Conservation (phyloP, 352 stramenopile species). For the Albugo laibachii region DNA sequence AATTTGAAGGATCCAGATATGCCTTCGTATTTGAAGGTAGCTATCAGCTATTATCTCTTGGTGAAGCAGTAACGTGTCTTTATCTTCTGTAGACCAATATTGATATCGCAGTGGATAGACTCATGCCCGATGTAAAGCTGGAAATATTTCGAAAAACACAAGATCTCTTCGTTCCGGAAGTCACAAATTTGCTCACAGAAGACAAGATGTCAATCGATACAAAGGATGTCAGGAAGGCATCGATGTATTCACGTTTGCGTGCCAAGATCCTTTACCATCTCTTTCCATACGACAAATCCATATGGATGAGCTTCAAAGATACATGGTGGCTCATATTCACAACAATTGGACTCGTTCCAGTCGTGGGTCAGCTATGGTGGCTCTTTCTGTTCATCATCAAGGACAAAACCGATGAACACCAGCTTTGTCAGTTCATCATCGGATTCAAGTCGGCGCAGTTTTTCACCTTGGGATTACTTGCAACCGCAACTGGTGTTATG, state of each 20-base stretch:
- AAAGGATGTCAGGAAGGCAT: neutral
- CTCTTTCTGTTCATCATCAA: constrained; percentile 79
- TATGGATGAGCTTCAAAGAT: constrained; percentile 73
- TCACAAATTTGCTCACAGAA: constrained; percentile 1
- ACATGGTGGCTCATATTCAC: constrained; percentile 65
- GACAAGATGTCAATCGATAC: constrained; percentile 4
- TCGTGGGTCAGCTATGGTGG: constrained; percentile 81
- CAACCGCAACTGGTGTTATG: constrained; percentile 36
- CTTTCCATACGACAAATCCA: constrained; percentile 73
- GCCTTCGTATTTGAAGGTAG: constrained; percentile 54
- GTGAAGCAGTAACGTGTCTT: neutral
- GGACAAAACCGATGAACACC: constrained; percentile 84
- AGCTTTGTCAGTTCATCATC: constrained; percentile 85
- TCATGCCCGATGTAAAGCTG: constrained; percentile 78
- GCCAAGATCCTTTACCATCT: constrained; percentile 75
- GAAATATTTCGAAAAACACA: constrained; percentile 74
- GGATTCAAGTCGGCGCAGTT: constrained; percentile 83
- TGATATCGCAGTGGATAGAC: constrained; percentile 65
- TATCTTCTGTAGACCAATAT: constrained; percentile 35
- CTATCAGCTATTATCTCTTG: neutral
- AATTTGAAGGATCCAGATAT: constrained; percentile 72
- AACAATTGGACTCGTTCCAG: constrained; percentile 56
- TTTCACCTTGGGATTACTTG: constrained; percentile 62
- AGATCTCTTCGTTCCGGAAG: constrained; percentile 37
- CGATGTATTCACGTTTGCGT: constrained; percentile 9